Conservation (phyloP, 352 stramenopile genomes). For the Phytophthora meadii region DNA sequence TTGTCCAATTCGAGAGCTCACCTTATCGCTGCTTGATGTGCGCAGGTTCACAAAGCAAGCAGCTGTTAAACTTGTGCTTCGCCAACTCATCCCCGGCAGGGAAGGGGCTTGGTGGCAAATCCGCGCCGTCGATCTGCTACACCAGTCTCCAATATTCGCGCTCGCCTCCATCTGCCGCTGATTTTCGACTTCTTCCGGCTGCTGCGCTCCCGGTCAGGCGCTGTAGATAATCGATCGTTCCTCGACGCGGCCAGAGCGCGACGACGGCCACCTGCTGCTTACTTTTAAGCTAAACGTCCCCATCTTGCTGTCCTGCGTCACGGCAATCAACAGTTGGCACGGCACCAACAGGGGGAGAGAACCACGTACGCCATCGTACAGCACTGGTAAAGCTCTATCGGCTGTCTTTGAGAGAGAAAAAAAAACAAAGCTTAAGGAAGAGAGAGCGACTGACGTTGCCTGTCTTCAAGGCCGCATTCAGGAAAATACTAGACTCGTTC, state of each 20-base stretch:
- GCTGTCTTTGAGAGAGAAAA: conserved; percentile 7
- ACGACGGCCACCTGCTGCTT: conserved; percentile 19
- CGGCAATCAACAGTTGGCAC: conserved; percentile 35
- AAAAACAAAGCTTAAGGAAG: conserved; percentile 20
- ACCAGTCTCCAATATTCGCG: conserved; percentile 31
- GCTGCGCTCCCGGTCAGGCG: conserved; percentile 5
- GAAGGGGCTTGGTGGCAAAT: conserved; percentile 23
- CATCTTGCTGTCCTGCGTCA: conserved; percentile 18
- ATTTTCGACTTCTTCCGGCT: conserved; percentile 6
- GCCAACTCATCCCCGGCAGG: conserved; percentile 23
- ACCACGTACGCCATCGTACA: conserved; percentile 19
- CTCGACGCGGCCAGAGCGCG: conserved; percentile 13
- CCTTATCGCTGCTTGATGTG: conserved; percentile 22
- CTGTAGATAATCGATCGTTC: background rate
- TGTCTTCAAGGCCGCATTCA: conserved; percentile 14
- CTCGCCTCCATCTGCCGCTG: background rate
- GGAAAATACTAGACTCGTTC: conserved; percentile 22
- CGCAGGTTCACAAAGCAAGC: conserved; percentile 1
- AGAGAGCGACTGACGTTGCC: conserved; percentile 7
- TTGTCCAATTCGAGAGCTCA: conserved; percentile 2
- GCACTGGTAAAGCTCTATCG: conserved; percentile 21
- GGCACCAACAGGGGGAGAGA: conserved; percentile 8
- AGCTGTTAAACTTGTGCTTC: conserved; percentile 26
- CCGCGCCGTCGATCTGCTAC: conserved; percentile 12
- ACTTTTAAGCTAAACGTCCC: background rate